Conservation (phyloP, 2,329 filamentous ascomycete species). For the Pleochaeta shiraiana region DNA sequence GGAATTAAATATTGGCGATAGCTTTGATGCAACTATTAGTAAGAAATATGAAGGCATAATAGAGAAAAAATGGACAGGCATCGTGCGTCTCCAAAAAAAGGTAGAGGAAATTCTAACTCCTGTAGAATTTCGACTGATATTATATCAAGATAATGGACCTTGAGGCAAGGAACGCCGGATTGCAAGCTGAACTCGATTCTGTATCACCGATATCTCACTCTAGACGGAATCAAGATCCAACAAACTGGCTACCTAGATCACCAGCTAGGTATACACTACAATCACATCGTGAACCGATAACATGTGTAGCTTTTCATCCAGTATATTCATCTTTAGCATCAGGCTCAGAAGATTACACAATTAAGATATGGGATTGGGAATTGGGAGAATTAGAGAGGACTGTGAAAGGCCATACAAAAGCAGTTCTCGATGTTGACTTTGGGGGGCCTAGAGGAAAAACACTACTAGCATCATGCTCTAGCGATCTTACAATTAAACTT, state of each 20-base stretch:
- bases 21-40: slow-evolving; percentile 56
- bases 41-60: slow-evolving; percentile 90
- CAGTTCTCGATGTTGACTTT: slow-evolving; percentile 75
- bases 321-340: slow-evolving; percentile 79
- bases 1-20: slow-evolving; percentile 47
- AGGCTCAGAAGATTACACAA: slow-evolving; percentile 77
- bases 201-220: slow-evolving; percentile 57
- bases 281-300: slow-evolving; percentile 63
- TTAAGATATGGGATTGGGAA: slow-evolving; percentile 98
- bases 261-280: slow-evolving; percentile 66
- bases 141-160: slow-evolving; percentile 69
- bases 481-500: slow-evolving; percentile 80
- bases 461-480: slow-evolving; percentile 46
- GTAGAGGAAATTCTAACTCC: slow-evolving; percentile 22
- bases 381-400: slow-evolving; percentile 76
- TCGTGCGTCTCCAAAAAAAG: slow-evolving; percentile 91
- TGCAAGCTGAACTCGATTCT: slow-evolving; percentile 70
- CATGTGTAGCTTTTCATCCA: slow-evolving; percentile 79
- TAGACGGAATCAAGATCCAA: slow-evolving; percentile 61
- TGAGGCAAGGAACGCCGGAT: slow-evolving; percentile 46
- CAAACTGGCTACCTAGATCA: slow-evolving; percentile 65
- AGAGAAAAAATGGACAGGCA: slow-evolving; percentile 98
- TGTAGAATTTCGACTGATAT: slow-evolving; percentile 3
- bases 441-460: slow-evolving; percentile 65
- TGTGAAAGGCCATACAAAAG: slow-evolving; percentile 77